Evolutionary conservation across 208 protist species (phyloP).

Genomic region (Entamoeba moshkovskii): DNA sequence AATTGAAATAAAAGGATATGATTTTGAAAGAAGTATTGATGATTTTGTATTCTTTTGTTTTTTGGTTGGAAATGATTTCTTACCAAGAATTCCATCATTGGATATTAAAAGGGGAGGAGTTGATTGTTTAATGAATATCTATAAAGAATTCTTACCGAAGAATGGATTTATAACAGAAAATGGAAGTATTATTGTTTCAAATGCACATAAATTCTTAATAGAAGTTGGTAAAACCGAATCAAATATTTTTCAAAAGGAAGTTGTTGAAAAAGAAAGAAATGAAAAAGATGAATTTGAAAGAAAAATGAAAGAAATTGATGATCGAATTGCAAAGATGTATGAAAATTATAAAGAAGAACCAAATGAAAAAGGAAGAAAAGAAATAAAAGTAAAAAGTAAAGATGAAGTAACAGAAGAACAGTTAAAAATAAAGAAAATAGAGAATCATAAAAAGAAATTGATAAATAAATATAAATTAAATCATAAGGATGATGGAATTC

Average conservation of each 20-base stretch:
- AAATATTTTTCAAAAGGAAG: conserved; percentile 5
- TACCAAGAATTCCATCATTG: background rate
- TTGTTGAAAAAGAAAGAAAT: conserved; percentile 39
- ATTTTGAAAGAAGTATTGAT: conserved; percentile 20
- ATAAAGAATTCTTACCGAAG: conserved; percentile 23
- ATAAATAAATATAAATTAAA: no score
- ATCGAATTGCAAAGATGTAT: no score
- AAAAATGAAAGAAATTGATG: background rate
- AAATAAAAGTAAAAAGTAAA: background rate
- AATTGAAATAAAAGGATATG: background rate
- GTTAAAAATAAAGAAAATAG: no score
- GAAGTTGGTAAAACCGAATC: background rate
- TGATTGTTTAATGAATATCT: conserved; percentile 63
- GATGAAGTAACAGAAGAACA: no score
- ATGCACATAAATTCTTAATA: no score
- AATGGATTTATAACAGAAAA: conserved; percentile 49
- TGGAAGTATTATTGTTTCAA: conserved; percentile 32
- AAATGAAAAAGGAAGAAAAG: background rate
- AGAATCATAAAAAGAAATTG: no score
- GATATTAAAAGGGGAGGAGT: conserved; percentile 64
- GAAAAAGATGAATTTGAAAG: background rate
- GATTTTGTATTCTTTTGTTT: conserved; percentile 28
- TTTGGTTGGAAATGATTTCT: conserved; percentile 29
- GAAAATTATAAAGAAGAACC: background rate
- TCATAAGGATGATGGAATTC: no score